Evolutionary conservation across 108 stramenopile species (phyloP), one percentile per base, ranked within the genome.

Genomic region (Nannochloropsis oceanica): DNA sequence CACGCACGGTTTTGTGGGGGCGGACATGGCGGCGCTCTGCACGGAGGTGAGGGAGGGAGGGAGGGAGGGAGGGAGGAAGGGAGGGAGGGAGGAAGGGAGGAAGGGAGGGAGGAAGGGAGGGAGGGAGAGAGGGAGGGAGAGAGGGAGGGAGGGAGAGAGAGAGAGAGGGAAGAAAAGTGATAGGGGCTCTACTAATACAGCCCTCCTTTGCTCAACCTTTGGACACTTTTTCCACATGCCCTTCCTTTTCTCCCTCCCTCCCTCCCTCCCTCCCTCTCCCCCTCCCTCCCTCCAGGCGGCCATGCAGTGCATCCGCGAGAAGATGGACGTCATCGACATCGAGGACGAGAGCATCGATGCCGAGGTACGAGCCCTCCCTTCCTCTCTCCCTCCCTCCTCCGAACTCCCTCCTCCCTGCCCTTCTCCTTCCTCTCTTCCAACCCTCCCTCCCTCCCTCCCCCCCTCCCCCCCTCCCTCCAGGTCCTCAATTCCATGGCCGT

Each of bases 221-320:
- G n/a, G n/a, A n/a, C n/a, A n/a, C n/a, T n/a, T n/a, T n/a, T n/a
- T n/a, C n/a, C n/a, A n/a, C n/a, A n/a, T n/a, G n/a, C n/a, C n/a
- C n/a, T n/a, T n/a, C n/a, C n/a, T n/a, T n/a, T n/a, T n/a, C n/a
- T n/a, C n/a, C n/a, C n/a, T n/a, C n/a, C n/a, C n/a, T n/a, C n/a
- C n/a, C n/a, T n/a, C n/a, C n/a, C n/a, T n/a, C n/a, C 18, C 18
- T 50, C 18, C 46, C 46, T 50, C 14, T 18, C 18, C 18, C 18
- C 18, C 18, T 50, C 46, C 14, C 46, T 13, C 18, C 18, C 14
- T 18, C 13, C 46, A 50, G 46, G 99, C 99, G 22, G 98, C 97
- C 82, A 99, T 98, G 99, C 99, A 99, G 91, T 99, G 99, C 90
- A 99, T 99, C 91, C 92, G 99, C n/a, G 99, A 99, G 91, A 99